Percentiles rank a stretch among this genome's conserved stretches.
Conservation (phyloP, 2,329 filamentous ascomycete genomes). For the Eutypella sp. region DNA sequence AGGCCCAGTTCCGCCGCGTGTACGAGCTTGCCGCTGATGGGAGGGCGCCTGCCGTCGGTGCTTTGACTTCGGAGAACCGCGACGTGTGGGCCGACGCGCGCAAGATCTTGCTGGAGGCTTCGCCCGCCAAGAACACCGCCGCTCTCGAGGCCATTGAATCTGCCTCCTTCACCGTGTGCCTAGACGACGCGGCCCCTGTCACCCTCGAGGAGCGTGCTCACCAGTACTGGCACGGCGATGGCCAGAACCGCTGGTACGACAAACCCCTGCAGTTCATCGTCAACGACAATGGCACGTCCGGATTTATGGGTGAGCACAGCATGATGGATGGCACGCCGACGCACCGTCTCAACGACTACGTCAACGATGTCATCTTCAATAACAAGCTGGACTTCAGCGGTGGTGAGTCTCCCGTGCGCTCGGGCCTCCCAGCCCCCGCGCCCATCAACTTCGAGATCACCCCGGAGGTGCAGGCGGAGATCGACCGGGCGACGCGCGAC, state of each 20-base stretch:
- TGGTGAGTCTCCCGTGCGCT: conserved; percentile 71
- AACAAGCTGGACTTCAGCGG: conserved; percentile 89
- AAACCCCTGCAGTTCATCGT: conserved; percentile 97
- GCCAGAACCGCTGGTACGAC: conserved; percentile 93
- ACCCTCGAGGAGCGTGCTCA: conserved; percentile 93
- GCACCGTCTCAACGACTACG: conserved; percentile 91
- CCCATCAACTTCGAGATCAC: conserved; percentile 75
- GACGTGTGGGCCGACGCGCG: conserved; percentile 89
- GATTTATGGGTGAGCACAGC: conserved; percentile 97
- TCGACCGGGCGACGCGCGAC: conserved; percentile 72
- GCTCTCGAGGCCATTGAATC: conserved; percentile 80
- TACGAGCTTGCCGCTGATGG: conserved; percentile 63
- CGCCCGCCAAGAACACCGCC: conserved; percentile 71
- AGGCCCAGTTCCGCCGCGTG: conserved; percentile 80
- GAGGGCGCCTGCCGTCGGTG: conserved; percentile 69
- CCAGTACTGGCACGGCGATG: conserved; percentile 98
- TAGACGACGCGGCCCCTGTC: conserved; percentile 86
- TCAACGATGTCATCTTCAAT: conserved; percentile 86
- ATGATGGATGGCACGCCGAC: conserved; percentile 99
- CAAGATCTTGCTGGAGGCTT: conserved; percentile 68
- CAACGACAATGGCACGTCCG: conserved; percentile 95
- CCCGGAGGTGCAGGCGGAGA: conserved; percentile 67
- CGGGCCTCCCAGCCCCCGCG: conserved; percentile 75
- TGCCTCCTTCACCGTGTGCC: conserved; percentile 83
- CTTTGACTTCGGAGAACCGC: conserved; percentile 86